Evolutionary conservation across 2,329 filamentous ascomycete genomes (phyloP), one percentile per base, ranked within the genome.

Genomic region (Ascochyta lentis): DNA sequence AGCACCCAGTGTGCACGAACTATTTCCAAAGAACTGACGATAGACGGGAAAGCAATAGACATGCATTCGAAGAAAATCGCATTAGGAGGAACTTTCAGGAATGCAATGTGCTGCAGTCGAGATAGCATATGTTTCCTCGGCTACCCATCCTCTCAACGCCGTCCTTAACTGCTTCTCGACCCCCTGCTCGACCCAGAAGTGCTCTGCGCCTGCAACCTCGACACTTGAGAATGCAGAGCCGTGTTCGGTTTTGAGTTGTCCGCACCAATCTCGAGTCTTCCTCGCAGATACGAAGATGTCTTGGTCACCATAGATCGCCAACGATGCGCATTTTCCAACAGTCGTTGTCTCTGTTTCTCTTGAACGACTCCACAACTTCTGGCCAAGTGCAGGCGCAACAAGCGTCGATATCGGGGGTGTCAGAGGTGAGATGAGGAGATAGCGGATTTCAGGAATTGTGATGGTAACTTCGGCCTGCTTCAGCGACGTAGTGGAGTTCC

Each of bases 251-350:
- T 75, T 72, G 40, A 93, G 75, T 56, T 79, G 81, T 37, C 78
- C 76, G 9, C 80, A 79, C 93, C 93, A 96, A 1, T 80, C 76
- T 10, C 84, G 81, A 63, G 93, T 79, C 72, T 85, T 90, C 54
- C 81, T 83, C 3, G 79, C 79, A 1, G 87, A 84, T 1, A 90
- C 87, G 61, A 97, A 96, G 0, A 82, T 77, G 72, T 98, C 93
- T 4, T 83, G 80, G 46, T 88, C 85, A 1, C 93, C 94, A 68
- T 88, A 96, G 0, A 96, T 75, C 0, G 86, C 87, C 31, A 96
- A 72, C 0, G 89, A 89, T 5, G 49, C 49, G 43, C 71, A 62
- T 34, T 64, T 67, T 5, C 63, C 66, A 34, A 74, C 51, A 10
- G 61, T 49, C 10, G 71, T 64, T 4, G 51, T 48, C 13, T 51